These are phyloP conservation scores for Lunularia cruciata DNA, from an alignment of 225 moss, liverwort and hornwort genomes.

Conservation along the genomic window DNA sequence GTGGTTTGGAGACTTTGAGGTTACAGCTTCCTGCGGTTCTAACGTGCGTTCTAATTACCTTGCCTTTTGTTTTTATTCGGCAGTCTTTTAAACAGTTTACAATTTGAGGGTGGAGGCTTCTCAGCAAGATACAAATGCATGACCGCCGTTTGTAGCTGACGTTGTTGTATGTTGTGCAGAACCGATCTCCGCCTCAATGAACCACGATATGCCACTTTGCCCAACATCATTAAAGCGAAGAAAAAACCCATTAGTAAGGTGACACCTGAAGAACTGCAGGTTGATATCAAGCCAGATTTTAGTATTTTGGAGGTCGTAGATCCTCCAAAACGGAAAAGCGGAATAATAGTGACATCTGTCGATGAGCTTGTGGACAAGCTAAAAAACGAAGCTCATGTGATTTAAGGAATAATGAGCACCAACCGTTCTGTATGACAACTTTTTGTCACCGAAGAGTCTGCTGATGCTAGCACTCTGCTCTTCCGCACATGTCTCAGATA, in stretches of 20 bases:
- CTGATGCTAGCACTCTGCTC: no score
- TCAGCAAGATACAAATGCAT: no score
- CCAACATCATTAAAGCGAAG: constrained; percentile 97
- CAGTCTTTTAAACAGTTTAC: background rate
- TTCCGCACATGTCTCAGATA: no score
- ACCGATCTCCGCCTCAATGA: constrained; percentile 88
- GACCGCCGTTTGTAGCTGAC: no score
- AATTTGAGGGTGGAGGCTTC: no score
- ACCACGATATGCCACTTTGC: constrained; percentile 92
- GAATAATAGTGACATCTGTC: constrained; percentile 82
- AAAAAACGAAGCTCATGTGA: constrained; percentile 80
- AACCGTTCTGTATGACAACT: no score
- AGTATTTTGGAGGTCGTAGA: constrained; percentile 74
- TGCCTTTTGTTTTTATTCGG: background rate
- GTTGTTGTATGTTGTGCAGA: constrained; percentile 28
- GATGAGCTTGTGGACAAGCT: constrained; percentile 96
- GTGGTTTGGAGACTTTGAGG: constrained; percentile 81
- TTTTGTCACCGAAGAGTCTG: no score
- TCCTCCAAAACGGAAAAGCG: constrained; percentile 75
- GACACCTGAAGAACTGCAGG: constrained; percentile 83
- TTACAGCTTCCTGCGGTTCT: constrained; percentile 85
- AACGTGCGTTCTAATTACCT: constrained; percentile 47
- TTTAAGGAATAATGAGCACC: no score
- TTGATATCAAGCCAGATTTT: constrained; percentile 62
- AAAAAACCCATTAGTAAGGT: constrained; percentile 80